Evolutionary conservation across 768 basidiomycete genomes (phyloP).

Genomic region (Serendipita indica): DNA sequence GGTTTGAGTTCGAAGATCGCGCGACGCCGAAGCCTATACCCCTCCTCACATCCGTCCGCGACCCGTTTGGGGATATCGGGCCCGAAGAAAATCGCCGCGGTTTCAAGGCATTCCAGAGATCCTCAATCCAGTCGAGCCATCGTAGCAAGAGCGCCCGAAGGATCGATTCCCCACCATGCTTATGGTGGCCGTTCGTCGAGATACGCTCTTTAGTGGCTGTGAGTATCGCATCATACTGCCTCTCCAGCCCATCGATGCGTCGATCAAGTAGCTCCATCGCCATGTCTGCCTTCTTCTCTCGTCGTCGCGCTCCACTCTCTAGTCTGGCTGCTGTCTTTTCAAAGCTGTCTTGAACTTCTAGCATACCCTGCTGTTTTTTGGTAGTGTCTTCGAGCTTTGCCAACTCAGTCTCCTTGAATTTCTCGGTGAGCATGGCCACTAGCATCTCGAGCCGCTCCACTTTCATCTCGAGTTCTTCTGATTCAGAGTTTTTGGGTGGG

Average conservation of each 20-base stretch:
- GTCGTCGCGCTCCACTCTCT: background rate
- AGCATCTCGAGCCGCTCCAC: slow-evolving; percentile 4
- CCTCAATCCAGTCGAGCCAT: slow-evolving; percentile 1
- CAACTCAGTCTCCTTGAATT: background rate
- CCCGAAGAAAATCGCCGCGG: background rate
- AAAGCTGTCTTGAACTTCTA: background rate
- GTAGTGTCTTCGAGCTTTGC: background rate
- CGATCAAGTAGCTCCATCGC: background rate
- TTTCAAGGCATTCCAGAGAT: background rate
- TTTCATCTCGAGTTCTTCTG: background rate
- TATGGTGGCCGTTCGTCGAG: background rate
- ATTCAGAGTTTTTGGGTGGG: background rate
- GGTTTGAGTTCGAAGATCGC: background rate
- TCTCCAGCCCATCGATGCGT: background rate
- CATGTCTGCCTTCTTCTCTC: slow-evolving; percentile 1
- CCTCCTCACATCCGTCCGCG: background rate
- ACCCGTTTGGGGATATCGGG: background rate
- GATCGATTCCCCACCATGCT: background rate
- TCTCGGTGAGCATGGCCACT: background rate
- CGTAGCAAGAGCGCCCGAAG: background rate
- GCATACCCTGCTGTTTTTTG: background rate
- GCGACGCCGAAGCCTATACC: background rate
- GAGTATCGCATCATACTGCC: background rate
- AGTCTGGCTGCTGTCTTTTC: slow-evolving; percentile 1
- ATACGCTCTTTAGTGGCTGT: background rate